Evolutionary conservation across 257 asterid species (phyloP).

Genomic region (Ophiorrhiza pumila): DNA sequence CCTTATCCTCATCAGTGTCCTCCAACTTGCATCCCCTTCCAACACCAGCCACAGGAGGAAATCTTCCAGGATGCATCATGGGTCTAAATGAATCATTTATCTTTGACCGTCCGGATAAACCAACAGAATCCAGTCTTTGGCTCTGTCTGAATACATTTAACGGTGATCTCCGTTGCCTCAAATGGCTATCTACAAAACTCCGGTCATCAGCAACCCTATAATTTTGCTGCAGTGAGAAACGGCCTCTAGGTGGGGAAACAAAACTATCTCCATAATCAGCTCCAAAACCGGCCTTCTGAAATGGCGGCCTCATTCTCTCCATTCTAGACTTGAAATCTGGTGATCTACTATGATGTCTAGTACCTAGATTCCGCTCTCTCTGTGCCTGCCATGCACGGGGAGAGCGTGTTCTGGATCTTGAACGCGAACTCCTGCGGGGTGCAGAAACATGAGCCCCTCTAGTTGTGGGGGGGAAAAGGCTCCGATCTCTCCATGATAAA

Average conservation of each 20-base stretch:
- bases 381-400: conserved; percentile 63
- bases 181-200: conserved; percentile 35
- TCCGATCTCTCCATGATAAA: conserved; percentile 46
- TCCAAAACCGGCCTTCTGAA: conserved; percentile 43
- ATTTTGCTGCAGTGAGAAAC: conserved; percentile 44
- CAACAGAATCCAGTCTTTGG: conserved; percentile 41
- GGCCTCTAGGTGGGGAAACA: conserved; percentile 52
- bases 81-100: conserved; percentile 47
- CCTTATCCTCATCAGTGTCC: conserved; percentile 37
- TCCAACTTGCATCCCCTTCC: conserved; percentile 31
- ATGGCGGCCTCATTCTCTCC: conserved; percentile 49
- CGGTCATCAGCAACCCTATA: conserved; percentile 46
- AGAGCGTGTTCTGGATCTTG: conserved; percentile 81
- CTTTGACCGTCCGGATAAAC: conserved; percentile 40
- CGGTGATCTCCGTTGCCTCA: conserved; percentile 55
- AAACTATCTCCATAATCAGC: conserved; percentile 49
- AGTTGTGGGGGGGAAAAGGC: conserved; percentile 46
- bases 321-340: conserved; percentile 59
- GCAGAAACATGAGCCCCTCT: conserved; percentile 32
- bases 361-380: conserved; percentile 40
- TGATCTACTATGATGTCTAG: conserved; percentile 53
- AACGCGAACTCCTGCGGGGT: conserved; percentile 55
- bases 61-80: conserved; percentile 29
- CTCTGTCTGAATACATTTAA: conserved; percentile 37
- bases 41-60: not conserved